Percentiles rank a stretch among this genome's conserved stretches.
Evolutionary conservation across 2,329 filamentous ascomycete species (phyloP).

Genomic region (Colletotrichum cuscutae): DNA sequence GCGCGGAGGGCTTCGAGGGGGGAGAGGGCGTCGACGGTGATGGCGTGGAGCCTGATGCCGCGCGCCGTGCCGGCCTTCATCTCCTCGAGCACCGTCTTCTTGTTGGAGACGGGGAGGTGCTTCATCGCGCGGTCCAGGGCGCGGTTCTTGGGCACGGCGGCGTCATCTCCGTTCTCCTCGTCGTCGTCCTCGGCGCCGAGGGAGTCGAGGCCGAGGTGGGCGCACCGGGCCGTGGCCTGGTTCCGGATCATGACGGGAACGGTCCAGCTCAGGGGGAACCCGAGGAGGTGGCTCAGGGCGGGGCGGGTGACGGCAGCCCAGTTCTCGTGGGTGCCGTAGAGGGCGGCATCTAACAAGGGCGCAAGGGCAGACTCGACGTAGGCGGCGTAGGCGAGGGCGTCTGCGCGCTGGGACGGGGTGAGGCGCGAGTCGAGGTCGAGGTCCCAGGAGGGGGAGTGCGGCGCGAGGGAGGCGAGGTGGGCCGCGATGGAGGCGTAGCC

Average conservation of each 20-base stretch:
- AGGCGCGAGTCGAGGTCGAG: conserved; percentile 52
- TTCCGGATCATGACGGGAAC: conserved; percentile 79
- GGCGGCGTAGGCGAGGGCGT: conserved; percentile 66
- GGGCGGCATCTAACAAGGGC: conserved; percentile 83
- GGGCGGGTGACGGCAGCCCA: conserved; percentile 82
- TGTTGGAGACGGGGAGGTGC: conserved; percentile 47
- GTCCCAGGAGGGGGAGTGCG: conserved; percentile 39
- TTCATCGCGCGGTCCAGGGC: conserved; percentile 41
- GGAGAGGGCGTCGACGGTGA: conserved; percentile 77
- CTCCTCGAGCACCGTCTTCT: conserved; percentile 68
- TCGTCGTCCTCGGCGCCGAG: conserved; percentile 69
- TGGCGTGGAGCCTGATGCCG: conserved; percentile 79
- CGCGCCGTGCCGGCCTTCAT: conserved; percentile 77
- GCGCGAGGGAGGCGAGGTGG: conserved; percentile 58
- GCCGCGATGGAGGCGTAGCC: conserved; percentile 71
- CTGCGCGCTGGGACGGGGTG: conserved; percentile 53
- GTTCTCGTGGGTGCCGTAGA: conserved; percentile 92
- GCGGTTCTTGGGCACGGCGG: conserved; percentile 39
- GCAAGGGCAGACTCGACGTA: conserved; percentile 81
- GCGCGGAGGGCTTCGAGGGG: conserved; percentile 71
- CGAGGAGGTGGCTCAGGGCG: conserved; percentile 81
- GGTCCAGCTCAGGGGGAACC: conserved; percentile 90
- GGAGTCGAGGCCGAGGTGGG: conserved; percentile 74
- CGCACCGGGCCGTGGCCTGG: conserved; percentile 75
- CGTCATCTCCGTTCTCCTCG: conserved; percentile 34